Percentiles rank a stretch among this genome's conserved stretches.
phyloP scores from a whole-genome alignment of 768 basidiomycete genomes.

The Auricularia auricula-judae region DNA sequence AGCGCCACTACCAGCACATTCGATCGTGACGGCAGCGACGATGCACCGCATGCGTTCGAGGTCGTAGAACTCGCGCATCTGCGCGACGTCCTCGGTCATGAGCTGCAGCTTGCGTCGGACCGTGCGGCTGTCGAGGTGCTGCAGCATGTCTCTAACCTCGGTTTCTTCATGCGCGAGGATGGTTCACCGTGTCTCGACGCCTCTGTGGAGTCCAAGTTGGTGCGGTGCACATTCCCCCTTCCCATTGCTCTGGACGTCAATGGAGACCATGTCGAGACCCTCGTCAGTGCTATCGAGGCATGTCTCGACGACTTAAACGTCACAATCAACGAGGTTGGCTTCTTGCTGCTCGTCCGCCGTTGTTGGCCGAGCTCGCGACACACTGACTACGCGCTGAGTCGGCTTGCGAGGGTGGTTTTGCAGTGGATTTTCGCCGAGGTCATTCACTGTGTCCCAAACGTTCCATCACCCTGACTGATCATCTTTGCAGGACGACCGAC shows the following conservation, averaged over 20 bases:
- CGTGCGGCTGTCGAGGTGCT: slow-evolving; percentile 41
- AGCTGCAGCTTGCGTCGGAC: slow-evolving; percentile 47
- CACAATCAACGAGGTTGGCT: slow-evolving; percentile 61
- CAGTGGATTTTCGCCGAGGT: slow-evolving; percentile 67
- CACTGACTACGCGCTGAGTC: slow-evolving; percentile 56
- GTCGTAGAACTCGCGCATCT: slow-evolving; percentile 48
- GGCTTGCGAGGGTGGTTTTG: slow-evolving; percentile 47
- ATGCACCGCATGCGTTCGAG: slow-evolving; percentile 40
- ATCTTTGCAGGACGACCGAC: slow-evolving; percentile 43
- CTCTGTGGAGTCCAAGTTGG: slow-evolving; percentile 21
- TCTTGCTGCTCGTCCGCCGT: slow-evolving; percentile 54
- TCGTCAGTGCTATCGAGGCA: slow-evolving; percentile 61
- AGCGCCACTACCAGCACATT: slow-evolving; percentile 28
- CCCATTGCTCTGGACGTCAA: slow-evolving; percentile 65
- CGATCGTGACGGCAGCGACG: slow-evolving; percentile 13
- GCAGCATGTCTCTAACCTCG: slow-evolving; percentile 47
- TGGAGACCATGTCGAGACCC: slow-evolving; percentile 49
- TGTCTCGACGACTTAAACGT: slow-evolving; percentile 62
- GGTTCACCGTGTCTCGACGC: slow-evolving; percentile 21
- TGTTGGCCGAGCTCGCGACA: slow-evolving; percentile 68
- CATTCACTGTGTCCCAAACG: slow-evolving; percentile 17
- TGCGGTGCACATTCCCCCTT: slow-evolving; percentile 48
- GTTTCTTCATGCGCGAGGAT: slow-evolving; percentile 46
- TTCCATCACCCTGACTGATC: slow-evolving; percentile 1
- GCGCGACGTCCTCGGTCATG: slow-evolving; percentile 44